phyloP scores from a whole-genome alignment of 2,329 filamentous ascomycete species.

The Alternaria sp. region DNA sequence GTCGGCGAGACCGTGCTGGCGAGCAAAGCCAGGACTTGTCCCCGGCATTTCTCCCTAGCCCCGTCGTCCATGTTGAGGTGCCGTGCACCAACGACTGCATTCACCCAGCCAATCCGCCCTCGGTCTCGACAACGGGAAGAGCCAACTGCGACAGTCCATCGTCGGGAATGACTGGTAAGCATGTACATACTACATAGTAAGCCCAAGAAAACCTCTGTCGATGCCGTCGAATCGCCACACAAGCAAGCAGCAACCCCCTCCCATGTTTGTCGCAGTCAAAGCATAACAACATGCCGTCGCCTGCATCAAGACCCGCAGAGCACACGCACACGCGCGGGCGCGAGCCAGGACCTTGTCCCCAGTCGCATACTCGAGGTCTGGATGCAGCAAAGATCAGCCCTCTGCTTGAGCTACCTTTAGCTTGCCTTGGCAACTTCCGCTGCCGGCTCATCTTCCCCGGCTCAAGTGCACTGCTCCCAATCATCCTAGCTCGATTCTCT shows the following conservation, averaged over 20 bases:
- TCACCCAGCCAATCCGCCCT: constrained; percentile 19
- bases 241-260: constrained; percentile 8
- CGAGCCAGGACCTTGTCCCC: constrained; percentile 26
- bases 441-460: constrained; percentile 37
- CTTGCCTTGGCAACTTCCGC: constrained; percentile 22
- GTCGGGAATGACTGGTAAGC: not conserved
- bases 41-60: constrained; percentile 28
- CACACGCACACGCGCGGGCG: constrained; percentile 33
- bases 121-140: constrained; percentile 1
- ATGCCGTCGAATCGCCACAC: not conserved
- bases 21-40: constrained; percentile 21
- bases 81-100: constrained; percentile 14
- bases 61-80: constrained; percentile 18
- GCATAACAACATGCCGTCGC: constrained; percentile 22
- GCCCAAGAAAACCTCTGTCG: not conserved
- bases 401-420: constrained; percentile 12
- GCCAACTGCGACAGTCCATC: not conserved
- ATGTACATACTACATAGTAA: not conserved
- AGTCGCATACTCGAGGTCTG: constrained; percentile 22
- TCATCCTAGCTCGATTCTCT: constrained; percentile 18
- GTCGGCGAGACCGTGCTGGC: constrained; percentile 29
- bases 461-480: constrained; percentile 31
- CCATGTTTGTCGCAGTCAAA: constrained; percentile 15
- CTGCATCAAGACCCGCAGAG: constrained; percentile 35
- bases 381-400: constrained; percentile 28